A percentile compares a stretch with the other conserved stretches of the same genome.
Conservation (phyloP, 176 grass and related monocot species). For the Pontederia crassipes region DNA sequence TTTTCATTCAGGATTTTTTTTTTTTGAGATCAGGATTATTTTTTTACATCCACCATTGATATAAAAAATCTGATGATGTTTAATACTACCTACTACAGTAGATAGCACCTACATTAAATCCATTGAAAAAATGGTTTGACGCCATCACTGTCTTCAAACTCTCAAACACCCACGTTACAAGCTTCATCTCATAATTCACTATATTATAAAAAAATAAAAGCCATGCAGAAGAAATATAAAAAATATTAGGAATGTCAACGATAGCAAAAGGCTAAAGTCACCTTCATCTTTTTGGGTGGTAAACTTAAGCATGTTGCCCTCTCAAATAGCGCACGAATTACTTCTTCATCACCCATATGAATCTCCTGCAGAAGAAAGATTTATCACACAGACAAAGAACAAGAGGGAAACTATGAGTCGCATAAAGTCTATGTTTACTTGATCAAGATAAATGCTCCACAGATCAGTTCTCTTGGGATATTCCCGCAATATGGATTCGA, state of each 20-base stretch:
- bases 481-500: conserved; percentile 76
- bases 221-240: too few relatives aligned
- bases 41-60: too few relatives aligned
- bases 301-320: conserved; percentile 68
- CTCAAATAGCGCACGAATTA: conserved; percentile 69
- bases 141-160: too few relatives aligned
- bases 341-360: conserved; percentile 56
- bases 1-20: too few relatives aligned
- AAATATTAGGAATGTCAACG: background rate
- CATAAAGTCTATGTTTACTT: conserved; percentile 36
- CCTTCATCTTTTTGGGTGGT: conserved; percentile 96
- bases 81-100: too few relatives aligned
- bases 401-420: conserved; percentile 7
- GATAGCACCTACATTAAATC: too few relatives aligned
- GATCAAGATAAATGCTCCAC: conserved; percentile 96
- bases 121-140: too few relatives aligned
- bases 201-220: too few relatives aligned
- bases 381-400: conserved; percentile 16
- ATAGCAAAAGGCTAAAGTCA: conserved; percentile 11
- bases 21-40: too few relatives aligned
- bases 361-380: conserved; percentile 51
- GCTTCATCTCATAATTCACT: too few relatives aligned
- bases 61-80: too few relatives aligned
- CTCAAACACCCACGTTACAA: too few relatives aligned
- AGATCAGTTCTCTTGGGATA: conserved; percentile 93